Evolutionary conservation across 164 flowering plant genomes (phyloP), one percentile per base, ranked within the genome.

Genomic region (Vitis rupestris): DNA sequence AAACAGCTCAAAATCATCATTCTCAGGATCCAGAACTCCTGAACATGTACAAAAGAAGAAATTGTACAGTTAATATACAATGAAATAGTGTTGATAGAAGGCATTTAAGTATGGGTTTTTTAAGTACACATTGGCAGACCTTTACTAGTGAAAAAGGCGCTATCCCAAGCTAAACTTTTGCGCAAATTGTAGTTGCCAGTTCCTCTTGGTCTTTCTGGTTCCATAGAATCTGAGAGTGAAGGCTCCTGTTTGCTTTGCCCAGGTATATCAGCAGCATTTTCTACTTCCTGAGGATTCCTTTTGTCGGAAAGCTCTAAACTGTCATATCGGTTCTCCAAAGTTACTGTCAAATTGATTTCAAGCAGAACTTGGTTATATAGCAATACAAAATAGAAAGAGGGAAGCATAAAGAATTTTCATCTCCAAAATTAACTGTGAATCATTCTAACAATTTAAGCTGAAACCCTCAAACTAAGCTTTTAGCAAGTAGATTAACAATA

Each of bases 111-210:
- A 12, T 8, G 1, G 12, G 67, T 37, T 37, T 37, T 37, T 37
- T 37, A 37, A 37, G 44, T 6, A 57, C n/a, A 11, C 12, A 27
- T 23, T 9, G 13, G 57, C 80, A 70, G 67, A 85, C 94, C 90
- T 74, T 82, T 88, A 82, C 80, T 84, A 9, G 88, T 87, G 72
- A 88, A 88, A 72, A 92, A 93, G 16, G 98, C 98, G 74, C 80
- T 86, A 72, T 93, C 97, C 98, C 98, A 93, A n/a, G 97, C 98
- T 71, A 93, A 83, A 82, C 98, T 91, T 73, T 89, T 87, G 52
- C 97, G 93, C 72, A 84, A 66, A 72, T 93, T 85, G 70, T 69
- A 83, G 69, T 83, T 83, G 23, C 76, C 76, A 61, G 8, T 69
- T 75, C 66, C 77, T 69, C 57, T 67, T 58, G 60, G 14, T 63